Evolutionary conservation across 805 yeast species (phyloP), one percentile per base, ranked within the genome.

Genomic region (Suhomyces canberraensis): DNA sequence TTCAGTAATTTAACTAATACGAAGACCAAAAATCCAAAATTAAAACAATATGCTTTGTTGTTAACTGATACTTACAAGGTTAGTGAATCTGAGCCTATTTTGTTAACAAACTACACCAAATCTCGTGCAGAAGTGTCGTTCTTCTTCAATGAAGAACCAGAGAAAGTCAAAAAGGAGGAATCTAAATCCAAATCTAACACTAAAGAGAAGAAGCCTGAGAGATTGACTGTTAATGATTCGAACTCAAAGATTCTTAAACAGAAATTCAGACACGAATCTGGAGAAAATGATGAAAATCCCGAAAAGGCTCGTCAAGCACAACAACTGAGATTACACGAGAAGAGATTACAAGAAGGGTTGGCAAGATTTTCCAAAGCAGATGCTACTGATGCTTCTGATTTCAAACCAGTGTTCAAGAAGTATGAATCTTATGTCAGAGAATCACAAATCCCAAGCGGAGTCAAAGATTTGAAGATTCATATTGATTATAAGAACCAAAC

Each of bases 391-490:
- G 75, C 71, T 16, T 65, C 70, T 29, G 89, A 80, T 36, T 69
- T 70, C 46, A 78, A 75, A 51, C 82, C 81, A 3, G 81, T 80
- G n/a, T 90, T 91, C 71, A 87, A 86, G 54, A 84, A 84, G 56
- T 93, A 86, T 62, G 98, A 91, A 66, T 89, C 98, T 0, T 91
- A 91, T 60, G 80, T 90, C 35, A 75, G 97, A 51, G 98, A 91
- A 57, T 72, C 93, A 3, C 98, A 93, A 69, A 81, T 91, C 45
- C 98, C 98, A 27, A 64, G 70, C 25, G 76, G 76, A 50, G 95
- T 89, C 14, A 78, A 81, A 52, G 96, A 90, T 57, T 71, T 93
- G 58, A 81, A 81, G 55, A 79, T 91, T 42, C 90, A 84, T 57
- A 89, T 93, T 40, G 98, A 91, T 58, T 73, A 78, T 58, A 87